Evolutionary conservation across 192 early-diverging fungal species (phyloP).

Genomic region (Coemansia umbellata): DNA sequence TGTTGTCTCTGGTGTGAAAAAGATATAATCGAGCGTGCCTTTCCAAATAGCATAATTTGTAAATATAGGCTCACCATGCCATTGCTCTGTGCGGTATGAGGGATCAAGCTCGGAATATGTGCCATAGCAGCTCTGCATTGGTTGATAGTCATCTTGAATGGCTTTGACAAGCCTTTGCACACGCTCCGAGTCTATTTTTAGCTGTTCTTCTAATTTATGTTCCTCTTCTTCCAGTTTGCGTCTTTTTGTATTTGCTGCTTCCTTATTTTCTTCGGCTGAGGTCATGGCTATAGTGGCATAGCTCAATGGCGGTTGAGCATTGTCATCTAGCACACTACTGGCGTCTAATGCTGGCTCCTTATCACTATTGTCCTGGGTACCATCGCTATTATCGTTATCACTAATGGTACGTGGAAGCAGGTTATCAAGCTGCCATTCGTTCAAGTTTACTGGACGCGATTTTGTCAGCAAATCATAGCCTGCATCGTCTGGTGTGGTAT

Average conservation of each 20-base stretch:
- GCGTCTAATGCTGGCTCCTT: neutral
- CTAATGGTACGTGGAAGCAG: conserved; percentile 23
- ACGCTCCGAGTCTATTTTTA: conserved; percentile 21
- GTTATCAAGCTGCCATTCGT: conserved; percentile 46
- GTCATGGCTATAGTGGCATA: conserved; percentile 24
- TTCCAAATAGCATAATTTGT: conserved; percentile 51
- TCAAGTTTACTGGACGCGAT: conserved; percentile 46
- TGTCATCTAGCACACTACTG: no score
- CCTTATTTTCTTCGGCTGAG: conserved; percentile 11
- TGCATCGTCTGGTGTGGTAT: conserved; percentile 59
- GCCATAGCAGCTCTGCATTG: conserved; percentile 35
- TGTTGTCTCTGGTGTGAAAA: conserved; percentile 10
- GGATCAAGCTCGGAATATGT: conserved; percentile 42
- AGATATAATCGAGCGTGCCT: conserved; percentile 51
- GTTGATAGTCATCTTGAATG: conserved; percentile 17
- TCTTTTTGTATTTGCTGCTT: conserved; percentile 5
- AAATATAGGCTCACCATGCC: conserved; percentile 49
- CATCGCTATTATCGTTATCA: neutral
- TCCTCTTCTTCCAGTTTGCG: conserved; percentile 30
- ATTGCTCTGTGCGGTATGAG: conserved; percentile 37
- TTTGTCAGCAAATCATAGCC: conserved; percentile 55
- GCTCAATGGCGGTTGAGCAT: conserved; percentile 13
- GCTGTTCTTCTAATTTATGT: conserved; percentile 13
- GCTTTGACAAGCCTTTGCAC: conserved; percentile 15
- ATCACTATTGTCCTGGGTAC: neutral